These are phyloP conservation scores for Cucumis melo DNA, from an alignment of 306 rosid genomes.

Conservation along the genomic window DNA sequence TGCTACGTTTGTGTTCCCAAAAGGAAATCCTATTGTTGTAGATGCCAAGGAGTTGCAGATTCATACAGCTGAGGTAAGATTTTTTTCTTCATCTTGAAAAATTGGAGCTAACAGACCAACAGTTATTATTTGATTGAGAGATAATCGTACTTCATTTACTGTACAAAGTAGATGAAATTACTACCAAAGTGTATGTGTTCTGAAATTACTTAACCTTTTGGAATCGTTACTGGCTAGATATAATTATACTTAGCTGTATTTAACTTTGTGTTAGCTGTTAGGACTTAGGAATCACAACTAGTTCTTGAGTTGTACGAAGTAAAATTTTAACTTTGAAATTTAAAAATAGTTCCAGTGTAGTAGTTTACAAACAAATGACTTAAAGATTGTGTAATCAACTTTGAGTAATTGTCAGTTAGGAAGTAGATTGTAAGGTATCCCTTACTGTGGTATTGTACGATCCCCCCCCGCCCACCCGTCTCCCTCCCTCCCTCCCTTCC, in stretches of 20 bases:
- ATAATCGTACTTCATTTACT: background rate
- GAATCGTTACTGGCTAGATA: background rate
- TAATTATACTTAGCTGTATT: background rate
- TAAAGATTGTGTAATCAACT: background rate
- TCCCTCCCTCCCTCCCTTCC: too few relatives aligned
- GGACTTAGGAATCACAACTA: background rate
- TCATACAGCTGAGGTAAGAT: constrained; percentile 73
- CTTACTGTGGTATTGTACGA: too few relatives aligned
- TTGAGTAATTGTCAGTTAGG: background rate
- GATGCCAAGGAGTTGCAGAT: constrained; percentile 50
- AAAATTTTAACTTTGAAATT: background rate
- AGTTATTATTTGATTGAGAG: background rate
- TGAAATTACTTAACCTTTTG: background rate
- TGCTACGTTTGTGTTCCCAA: constrained; percentile 63
- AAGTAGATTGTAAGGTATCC: background rate
- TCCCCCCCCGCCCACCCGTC: too few relatives aligned
- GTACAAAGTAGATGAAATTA: background rate
- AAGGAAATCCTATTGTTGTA: constrained; percentile 52
- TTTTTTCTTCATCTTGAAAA: background rate
- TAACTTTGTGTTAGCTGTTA: background rate
- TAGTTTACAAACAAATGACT: background rate
- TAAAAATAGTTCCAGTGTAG: too few relatives aligned
- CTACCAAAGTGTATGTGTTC: background rate
- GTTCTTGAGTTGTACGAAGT: background rate
- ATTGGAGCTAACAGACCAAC: background rate